These are phyloP conservation scores for Leptographium lundbergii DNA, from an alignment of 2,329 filamentous ascomycete genomes.

Conservation along the genomic window DNA sequence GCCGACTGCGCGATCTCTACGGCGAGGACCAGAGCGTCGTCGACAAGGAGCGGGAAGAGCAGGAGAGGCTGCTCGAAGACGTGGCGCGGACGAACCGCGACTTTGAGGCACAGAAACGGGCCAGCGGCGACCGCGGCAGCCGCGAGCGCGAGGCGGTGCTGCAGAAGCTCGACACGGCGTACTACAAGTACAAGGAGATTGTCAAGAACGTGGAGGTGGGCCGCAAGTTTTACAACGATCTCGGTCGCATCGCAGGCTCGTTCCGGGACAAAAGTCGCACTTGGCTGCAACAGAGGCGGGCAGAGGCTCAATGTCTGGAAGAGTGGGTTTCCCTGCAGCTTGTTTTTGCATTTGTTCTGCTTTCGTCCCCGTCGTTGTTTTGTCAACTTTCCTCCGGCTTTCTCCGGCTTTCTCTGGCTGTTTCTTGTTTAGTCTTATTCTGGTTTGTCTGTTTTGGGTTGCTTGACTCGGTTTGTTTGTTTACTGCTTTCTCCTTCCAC, in stretches of 20 bases:
- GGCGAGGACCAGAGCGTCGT: slow-evolving; percentile 64
- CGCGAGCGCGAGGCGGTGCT: slow-evolving; percentile 72
- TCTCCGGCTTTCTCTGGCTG: not conserved
- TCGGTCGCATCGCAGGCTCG: slow-evolving; percentile 69
- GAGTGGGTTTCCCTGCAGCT: slow-evolving; percentile 37
- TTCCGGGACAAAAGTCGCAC: slow-evolving; percentile 68
- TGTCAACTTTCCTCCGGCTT: not conserved
- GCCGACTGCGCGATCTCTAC: slow-evolving; percentile 62
- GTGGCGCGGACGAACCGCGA: slow-evolving; percentile 65
- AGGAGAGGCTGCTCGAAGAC: slow-evolving; percentile 56
- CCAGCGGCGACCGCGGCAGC: slow-evolving; percentile 42
- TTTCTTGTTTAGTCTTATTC: not conserved
- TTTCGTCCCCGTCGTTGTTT: not conserved
- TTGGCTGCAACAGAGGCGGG: slow-evolving; percentile 69
- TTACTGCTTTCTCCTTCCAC: not conserved
- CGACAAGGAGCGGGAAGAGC: slow-evolving; percentile 59
- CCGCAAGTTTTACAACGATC: slow-evolving; percentile 92
- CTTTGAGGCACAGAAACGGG: slow-evolving; percentile 62
- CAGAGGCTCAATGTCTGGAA: slow-evolving; percentile 70
- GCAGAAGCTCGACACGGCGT: slow-evolving; percentile 80
- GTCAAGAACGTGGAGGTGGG: slow-evolving; percentile 83
- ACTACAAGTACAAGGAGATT: slow-evolving; percentile 93
- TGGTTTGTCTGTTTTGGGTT: not conserved
- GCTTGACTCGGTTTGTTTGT: not conserved
- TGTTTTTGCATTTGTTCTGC: not conserved